These are phyloP conservation scores for Lipomyces lipofer DNA, from an alignment of 805 yeast species.

Conservation along the genomic window DNA sequence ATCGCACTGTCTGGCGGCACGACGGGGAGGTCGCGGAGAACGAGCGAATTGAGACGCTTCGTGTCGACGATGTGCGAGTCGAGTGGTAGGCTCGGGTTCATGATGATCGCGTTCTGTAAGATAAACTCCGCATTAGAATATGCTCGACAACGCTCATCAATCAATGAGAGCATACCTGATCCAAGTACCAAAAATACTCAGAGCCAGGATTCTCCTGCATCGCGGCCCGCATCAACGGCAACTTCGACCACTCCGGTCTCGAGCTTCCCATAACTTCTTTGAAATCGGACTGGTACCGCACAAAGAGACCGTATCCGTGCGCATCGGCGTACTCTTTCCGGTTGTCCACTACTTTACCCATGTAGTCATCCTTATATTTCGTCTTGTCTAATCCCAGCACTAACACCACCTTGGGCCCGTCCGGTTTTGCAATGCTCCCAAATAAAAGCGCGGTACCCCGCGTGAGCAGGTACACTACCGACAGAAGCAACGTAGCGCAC, in stretches of 20 bases:
- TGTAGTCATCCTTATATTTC: constrained; percentile 56
- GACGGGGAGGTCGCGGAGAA: constrained; percentile 70
- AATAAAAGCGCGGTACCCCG: too few relatives aligned
- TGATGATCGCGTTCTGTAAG: constrained; percentile 72
- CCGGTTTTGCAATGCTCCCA: constrained; percentile 1
- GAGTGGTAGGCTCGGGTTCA: constrained; percentile 66
- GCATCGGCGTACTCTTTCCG: constrained; percentile 83
- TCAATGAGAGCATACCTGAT: constrained; percentile 41
- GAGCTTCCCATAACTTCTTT: constrained; percentile 17
- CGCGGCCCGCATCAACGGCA: constrained; percentile 76
- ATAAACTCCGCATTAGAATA: too few relatives aligned
- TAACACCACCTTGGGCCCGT: constrained; percentile 50
- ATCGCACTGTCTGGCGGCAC: constrained; percentile 67
- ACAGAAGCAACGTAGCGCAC: background rate
- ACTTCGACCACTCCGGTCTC: constrained; percentile 57
- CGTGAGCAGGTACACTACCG: constrained; percentile 6
- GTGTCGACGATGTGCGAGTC: constrained; percentile 59
- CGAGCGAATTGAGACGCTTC: constrained; percentile 59
- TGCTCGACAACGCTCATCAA: background rate
- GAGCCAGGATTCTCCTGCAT: constrained; percentile 89
- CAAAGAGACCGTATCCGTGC: constrained; percentile 79
- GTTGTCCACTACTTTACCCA: constrained; percentile 75
- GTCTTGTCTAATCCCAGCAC: constrained; percentile 81
- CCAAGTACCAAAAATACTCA: constrained; percentile 88
- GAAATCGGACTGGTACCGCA: constrained; percentile 85